phyloP scores from a whole-genome alignment of 2,329 filamentous ascomycete genomes.

The Pyrenophora teres region DNA sequence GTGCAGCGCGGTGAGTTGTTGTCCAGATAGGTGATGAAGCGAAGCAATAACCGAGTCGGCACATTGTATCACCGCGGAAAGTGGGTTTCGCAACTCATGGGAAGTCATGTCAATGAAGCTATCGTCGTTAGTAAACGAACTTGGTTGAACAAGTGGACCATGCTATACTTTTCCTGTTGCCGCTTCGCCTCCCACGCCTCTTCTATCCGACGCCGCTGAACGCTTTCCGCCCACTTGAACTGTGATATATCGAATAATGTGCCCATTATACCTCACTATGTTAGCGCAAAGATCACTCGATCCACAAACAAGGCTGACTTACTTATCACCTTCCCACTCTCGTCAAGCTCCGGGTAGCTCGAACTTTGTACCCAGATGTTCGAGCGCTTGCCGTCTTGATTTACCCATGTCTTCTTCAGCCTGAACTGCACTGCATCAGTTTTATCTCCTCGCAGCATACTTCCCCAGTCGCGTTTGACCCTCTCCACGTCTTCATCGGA shows the following conservation, averaged over 20 bases:
- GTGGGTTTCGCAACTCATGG: constrained; percentile 45
- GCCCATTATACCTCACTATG: constrained; percentile 35
- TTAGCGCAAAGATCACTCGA: not conserved
- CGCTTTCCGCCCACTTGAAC: constrained; percentile 46
- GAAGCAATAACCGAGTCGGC: constrained; percentile 50
- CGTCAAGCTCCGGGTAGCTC: constrained; percentile 30
- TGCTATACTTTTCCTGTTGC: constrained; percentile 41
- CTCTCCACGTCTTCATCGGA: constrained; percentile 26
- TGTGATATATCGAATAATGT: constrained; percentile 45
- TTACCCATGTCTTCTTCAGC: constrained; percentile 35
- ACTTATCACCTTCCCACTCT: constrained; percentile 31
- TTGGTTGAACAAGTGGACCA: not conserved
- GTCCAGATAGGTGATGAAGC: constrained; percentile 22
- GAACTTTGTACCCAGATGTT: constrained; percentile 37
- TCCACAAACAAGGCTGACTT: not conserved
- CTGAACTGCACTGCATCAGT: constrained; percentile 28
- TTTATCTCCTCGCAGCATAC: constrained; percentile 22
- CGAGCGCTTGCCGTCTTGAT: constrained; percentile 29
- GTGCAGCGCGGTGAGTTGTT: constrained; percentile 1
- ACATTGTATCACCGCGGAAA: constrained; percentile 49
- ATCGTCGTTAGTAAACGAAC: constrained; percentile 5
- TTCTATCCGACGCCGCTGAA: constrained; percentile 39
- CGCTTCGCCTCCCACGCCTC: constrained; percentile 47
- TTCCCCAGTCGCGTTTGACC: constrained; percentile 23
- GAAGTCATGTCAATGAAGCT: constrained; percentile 42